phyloP scores from a whole-genome alignment of 225 moss, liverwort and hornwort genomes.

The Rhytidiadelphus loreus region DNA sequence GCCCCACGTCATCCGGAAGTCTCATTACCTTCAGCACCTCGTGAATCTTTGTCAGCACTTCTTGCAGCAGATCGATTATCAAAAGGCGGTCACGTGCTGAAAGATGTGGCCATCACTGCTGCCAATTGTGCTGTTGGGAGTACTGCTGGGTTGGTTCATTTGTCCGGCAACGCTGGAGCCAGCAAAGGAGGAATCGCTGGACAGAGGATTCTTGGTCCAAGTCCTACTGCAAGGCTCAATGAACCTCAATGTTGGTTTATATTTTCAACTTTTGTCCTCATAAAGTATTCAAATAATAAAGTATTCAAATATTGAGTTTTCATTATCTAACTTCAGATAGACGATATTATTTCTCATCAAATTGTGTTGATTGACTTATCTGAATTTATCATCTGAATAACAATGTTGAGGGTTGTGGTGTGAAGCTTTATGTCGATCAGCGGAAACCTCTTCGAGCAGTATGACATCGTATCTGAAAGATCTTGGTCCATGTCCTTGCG shows the following conservation, averaged over 20 bases:
- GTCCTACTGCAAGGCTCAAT: constrained; percentile 1
- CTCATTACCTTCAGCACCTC: constrained; percentile 16
- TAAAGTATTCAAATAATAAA: not conserved
- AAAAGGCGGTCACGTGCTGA: constrained; percentile 44
- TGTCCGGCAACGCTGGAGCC: constrained; percentile 19
- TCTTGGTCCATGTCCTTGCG: constrained; percentile 28
- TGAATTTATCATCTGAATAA: not conserved
- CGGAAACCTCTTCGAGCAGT: constrained; percentile 4
- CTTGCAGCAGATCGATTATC: constrained; percentile 53
- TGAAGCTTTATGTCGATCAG: constrained; percentile 14
- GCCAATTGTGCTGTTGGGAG: constrained; percentile 93
- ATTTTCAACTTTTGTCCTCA: not conserved
- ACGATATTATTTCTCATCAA: not conserved
- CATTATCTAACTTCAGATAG: not conserved
- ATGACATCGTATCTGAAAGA: constrained; percentile 43
- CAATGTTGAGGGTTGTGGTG: not conserved
- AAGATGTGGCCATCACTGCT: constrained; percentile 58
- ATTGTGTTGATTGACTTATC: not conserved
- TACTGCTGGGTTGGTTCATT: constrained; percentile 52
- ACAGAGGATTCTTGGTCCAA: constrained; percentile 29
- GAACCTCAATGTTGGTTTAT: constrained; percentile 25
- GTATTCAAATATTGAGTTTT: not conserved
- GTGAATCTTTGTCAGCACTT: constrained; percentile 55
- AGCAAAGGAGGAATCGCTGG: constrained; percentile 14
- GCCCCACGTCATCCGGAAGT: not conserved